Evolutionary conservation across 23 red algal genomes (phyloP).

Genomic region (Agarophyton chilense): DNA sequence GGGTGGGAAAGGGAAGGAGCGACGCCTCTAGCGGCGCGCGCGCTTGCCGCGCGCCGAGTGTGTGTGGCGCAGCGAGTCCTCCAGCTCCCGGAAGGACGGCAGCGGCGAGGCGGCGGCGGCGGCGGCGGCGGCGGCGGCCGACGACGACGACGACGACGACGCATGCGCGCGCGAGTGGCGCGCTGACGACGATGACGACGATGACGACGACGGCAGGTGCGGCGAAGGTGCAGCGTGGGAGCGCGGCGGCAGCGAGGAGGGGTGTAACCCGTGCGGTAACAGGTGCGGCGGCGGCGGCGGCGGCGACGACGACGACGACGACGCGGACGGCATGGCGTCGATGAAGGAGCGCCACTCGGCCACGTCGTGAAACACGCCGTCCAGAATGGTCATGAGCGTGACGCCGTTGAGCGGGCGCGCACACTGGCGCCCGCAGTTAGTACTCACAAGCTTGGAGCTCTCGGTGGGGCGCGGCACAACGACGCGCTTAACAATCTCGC

Average conservation of each 20-base stretch:
- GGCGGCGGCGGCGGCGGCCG: neutral
- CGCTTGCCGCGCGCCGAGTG: neutral
- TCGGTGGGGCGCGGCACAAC: slow-evolving; percentile 49
- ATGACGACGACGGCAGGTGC: neutral
- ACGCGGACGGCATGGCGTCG: neutral
- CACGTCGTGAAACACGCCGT: slow-evolving; percentile 24
- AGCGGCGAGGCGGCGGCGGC: neutral
- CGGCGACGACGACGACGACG: too few relatives aligned
- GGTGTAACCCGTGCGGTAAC: neutral
- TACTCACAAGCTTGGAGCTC: slow-evolving; percentile 58
- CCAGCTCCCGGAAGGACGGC: slow-evolving; percentile 60
- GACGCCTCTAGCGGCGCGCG: neutral
- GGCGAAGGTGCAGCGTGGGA: neutral
- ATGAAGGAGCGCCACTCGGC: slow-evolving; percentile 1
- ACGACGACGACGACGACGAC: slow-evolving; percentile 4
- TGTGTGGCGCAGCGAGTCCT: slow-evolving; percentile 40
- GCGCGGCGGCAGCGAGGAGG: neutral
- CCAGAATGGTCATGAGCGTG: slow-evolving; percentile 57
- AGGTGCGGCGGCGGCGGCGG: neutral
- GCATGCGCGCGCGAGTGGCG: neutral
- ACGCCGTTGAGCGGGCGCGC: slow-evolving; percentile 28
- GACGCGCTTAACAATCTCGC: slow-evolving; percentile 45
- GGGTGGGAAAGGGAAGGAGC: too few relatives aligned
- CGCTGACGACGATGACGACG: neutral
- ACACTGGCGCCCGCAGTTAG: slow-evolving; percentile 42